Conservation (phyloP, 352 stramenopile genomes). For the Globisporangium alternatum region DNA sequence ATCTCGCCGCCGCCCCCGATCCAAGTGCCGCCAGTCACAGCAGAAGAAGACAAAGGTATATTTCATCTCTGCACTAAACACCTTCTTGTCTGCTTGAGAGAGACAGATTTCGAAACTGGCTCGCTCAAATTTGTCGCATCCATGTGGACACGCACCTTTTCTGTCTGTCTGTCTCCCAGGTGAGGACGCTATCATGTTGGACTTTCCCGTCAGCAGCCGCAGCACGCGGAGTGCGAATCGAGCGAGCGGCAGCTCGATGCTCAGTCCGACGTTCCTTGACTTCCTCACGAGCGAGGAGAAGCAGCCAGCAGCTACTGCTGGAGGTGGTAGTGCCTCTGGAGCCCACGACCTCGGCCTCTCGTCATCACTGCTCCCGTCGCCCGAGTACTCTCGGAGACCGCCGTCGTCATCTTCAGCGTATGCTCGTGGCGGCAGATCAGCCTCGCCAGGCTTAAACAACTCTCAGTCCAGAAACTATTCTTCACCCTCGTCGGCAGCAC, state of each 20-base stretch:
- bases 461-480: not conserved
- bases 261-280: conserved; percentile 78
- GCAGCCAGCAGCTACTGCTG: conserved; percentile 16
- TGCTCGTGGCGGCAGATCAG: conserved; percentile 19
- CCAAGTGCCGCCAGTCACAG: conserved; percentile 31
- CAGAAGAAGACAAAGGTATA: conserved; percentile 14
- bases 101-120: not conserved
- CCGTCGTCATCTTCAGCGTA: not conserved
- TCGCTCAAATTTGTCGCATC: conserved; percentile 5
- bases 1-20: conserved; percentile 66
- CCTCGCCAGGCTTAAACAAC: not conserved
- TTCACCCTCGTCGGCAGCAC: conserved; percentile 24
- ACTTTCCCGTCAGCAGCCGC: conserved; percentile 19
- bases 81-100: not conserved
- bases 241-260: conserved; percentile 35
- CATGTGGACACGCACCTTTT: not conserved
- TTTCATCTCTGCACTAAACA: not conserved
- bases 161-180: not conserved
- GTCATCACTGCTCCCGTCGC: conserved; percentile 7
- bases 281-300: conserved; percentile 71
- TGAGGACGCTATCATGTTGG: conserved; percentile 6
- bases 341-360: conserved; percentile 1
- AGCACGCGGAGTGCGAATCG: not conserved
- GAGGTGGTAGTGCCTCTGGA: not conserved
- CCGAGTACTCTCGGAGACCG: conserved; percentile 9